phyloP scores from a whole-genome alignment of 2,329 filamentous ascomycete genomes.

The Claviceps quebecensis region DNA sequence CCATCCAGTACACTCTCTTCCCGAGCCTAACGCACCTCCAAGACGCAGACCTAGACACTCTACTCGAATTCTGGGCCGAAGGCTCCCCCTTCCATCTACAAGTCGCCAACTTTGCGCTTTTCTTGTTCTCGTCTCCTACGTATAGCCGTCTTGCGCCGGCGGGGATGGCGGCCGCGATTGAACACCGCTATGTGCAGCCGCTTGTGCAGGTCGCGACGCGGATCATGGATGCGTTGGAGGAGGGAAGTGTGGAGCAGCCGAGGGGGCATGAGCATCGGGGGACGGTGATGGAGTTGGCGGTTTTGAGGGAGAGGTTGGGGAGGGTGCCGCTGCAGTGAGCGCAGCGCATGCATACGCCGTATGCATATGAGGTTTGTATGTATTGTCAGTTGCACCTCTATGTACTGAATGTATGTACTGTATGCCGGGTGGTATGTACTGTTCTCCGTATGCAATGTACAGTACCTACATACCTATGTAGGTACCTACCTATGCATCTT shows the following conservation, averaged over 20 bases:
- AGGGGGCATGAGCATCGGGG: slow-evolving; percentile 12
- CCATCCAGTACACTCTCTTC: slow-evolving; percentile 48
- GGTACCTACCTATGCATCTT: no score
- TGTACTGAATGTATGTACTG: no score
- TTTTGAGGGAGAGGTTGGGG: slow-evolving; percentile 28
- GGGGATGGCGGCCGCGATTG: slow-evolving; percentile 42
- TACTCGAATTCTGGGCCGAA: slow-evolving; percentile 38
- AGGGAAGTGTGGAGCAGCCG: slow-evolving; percentile 19
- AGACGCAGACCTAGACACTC: slow-evolving; percentile 24
- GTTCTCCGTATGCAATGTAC: no score
- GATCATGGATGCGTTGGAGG: slow-evolving; percentile 18
- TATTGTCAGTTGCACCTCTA: no score
- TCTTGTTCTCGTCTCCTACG: slow-evolving; percentile 32
- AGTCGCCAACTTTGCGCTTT: slow-evolving; percentile 45
- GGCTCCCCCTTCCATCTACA: slow-evolving; percentile 43
- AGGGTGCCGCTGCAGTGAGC: slow-evolving; percentile 25
- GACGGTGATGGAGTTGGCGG: slow-evolving; percentile 24
- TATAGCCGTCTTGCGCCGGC: slow-evolving; percentile 35
- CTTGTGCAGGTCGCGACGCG: slow-evolving; percentile 29
- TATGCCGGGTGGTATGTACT: no score
- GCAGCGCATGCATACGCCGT: no score
- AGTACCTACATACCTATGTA: no score
- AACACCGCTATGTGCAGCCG: slow-evolving; percentile 44
- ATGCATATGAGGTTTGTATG: no score
- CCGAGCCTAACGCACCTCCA: slow-evolving; percentile 37